phyloP scores from a whole-genome alignment of 225 moss, liverwort and hornwort species.

The Marchantia paleacea region DNA sequence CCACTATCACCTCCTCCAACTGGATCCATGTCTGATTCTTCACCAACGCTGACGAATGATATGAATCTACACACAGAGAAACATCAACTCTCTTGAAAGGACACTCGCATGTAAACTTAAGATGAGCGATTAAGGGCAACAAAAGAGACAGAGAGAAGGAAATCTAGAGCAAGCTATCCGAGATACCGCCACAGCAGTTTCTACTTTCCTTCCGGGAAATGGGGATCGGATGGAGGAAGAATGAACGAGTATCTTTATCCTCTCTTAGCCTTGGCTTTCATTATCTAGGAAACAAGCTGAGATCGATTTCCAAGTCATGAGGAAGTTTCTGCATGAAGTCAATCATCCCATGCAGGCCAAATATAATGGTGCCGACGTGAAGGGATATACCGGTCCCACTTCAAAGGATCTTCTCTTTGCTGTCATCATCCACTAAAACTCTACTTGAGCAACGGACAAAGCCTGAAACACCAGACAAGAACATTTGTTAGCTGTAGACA shows the following conservation, averaged over 20 bases:
- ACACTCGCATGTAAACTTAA: not conserved
- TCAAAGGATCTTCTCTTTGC: not conserved
- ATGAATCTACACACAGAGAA: not conserved
- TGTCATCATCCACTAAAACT: not conserved
- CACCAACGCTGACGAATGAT: constrained; percentile 25
- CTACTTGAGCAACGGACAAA: not conserved
- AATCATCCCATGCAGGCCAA: not conserved
- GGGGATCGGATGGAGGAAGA: not conserved
- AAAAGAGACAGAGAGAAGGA: not conserved
- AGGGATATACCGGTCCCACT: not conserved
- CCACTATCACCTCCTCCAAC: not conserved
- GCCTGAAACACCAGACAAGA: not conserved
- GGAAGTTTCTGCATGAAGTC: not conserved
- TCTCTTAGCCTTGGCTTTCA: not conserved
- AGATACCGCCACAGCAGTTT: not conserved
- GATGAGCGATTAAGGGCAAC: not conserved
- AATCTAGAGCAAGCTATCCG: no score
- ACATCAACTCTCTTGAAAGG: not conserved
- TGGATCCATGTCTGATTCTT: constrained; percentile 1
- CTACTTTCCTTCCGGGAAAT: not conserved
- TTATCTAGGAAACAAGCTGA: not conserved
- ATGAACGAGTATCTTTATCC: not conserved
- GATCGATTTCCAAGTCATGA: not conserved
- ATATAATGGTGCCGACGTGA: not conserved
- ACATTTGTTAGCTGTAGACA: not conserved